These are phyloP conservation scores for Trichoderma koningii DNA, from an alignment of 2,329 filamentous ascomycete genomes.

Conservation along the genomic window DNA sequence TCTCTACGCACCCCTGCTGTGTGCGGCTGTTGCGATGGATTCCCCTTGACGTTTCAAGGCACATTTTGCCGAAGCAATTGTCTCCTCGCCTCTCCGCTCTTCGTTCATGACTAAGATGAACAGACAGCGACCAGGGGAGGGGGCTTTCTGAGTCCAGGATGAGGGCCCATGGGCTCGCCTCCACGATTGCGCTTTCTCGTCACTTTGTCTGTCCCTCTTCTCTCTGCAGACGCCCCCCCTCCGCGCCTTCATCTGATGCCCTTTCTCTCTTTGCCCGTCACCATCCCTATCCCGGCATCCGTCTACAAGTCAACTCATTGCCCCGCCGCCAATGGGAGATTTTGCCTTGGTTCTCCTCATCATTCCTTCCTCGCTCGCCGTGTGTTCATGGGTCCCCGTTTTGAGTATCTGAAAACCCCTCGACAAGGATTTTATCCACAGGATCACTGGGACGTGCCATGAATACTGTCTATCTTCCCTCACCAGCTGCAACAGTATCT, in stretches of 20 bases:
- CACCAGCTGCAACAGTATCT: constrained; percentile 8
- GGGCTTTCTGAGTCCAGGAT: too few species aligned
- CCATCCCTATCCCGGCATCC: neutral
- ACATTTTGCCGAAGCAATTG: constrained; percentile 17
- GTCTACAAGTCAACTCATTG: neutral
- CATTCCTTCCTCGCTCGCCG: neutral
- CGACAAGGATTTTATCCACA: neutral
- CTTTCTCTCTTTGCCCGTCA: constrained; percentile 1
- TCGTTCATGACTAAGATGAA: constrained; percentile 14
- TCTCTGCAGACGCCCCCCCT: constrained; percentile 9
- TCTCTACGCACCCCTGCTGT: neutral
- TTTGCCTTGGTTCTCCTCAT: constrained; percentile 9
- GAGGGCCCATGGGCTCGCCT: constrained; percentile 4
- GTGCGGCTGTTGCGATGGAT: constrained; percentile 19
- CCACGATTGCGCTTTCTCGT: constrained; percentile 7
- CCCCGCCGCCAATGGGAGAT: constrained; percentile 20
- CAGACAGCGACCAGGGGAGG: constrained; percentile 2
- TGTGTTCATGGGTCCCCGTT: neutral
- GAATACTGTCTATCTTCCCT: neutral
- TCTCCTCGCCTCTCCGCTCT: neutral
- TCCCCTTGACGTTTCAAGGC: constrained; percentile 18
- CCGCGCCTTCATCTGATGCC: neutral
- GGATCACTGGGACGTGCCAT: constrained; percentile 16
- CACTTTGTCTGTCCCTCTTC: neutral
- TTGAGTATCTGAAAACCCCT: constrained; percentile 1